Evolutionary conservation across 306 rosid genomes (phyloP).

Genomic region (Ochetophila trinervis): DNA sequence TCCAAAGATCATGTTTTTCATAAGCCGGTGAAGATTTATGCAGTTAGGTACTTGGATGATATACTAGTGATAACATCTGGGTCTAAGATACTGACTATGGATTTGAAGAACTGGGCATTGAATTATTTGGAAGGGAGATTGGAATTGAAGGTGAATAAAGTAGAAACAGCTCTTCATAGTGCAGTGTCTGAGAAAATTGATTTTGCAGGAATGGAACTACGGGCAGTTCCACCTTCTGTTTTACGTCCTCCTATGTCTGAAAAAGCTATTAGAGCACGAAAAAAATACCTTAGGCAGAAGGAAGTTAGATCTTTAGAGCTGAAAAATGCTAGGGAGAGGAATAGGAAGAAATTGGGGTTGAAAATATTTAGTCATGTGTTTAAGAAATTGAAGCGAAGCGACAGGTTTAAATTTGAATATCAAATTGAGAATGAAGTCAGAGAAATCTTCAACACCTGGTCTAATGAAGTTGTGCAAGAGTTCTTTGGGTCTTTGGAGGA

Average conservation of each 20-base stretch:
- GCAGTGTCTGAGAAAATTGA: constrained; percentile 79
- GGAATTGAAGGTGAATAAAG: constrained; percentile 55
- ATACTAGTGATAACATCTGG: constrained; percentile 68
- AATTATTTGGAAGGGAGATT: constrained; percentile 56
- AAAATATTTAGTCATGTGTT: constrained; percentile 64
- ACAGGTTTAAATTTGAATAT: constrained; percentile 53
- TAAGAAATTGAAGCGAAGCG: constrained; percentile 56
- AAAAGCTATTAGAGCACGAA: constrained; percentile 80
- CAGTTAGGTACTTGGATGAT: constrained; percentile 84
- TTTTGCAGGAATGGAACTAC: constrained; percentile 83
- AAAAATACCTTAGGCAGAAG: constrained; percentile 82
- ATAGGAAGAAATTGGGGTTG: constrained; percentile 71
- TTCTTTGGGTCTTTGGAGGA: constrained; percentile 62
- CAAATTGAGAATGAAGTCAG: constrained; percentile 64
- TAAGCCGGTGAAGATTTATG: constrained; percentile 82
- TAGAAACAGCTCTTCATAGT: constrained; percentile 66
- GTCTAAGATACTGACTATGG: constrained; percentile 58
- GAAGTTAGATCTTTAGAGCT: constrained; percentile 71
- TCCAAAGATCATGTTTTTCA: constrained; percentile 42
- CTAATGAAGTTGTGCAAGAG: constrained; percentile 60
- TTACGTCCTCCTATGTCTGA: constrained; percentile 64
- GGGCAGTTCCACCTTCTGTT: constrained; percentile 68
- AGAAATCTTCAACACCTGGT: constrained; percentile 65
- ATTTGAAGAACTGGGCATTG: constrained; percentile 50
- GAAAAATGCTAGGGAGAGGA: constrained; percentile 81